phyloP scores from a whole-genome alignment of 495 filamentous ascomycete species.

The Neurospora sp. region DNA sequence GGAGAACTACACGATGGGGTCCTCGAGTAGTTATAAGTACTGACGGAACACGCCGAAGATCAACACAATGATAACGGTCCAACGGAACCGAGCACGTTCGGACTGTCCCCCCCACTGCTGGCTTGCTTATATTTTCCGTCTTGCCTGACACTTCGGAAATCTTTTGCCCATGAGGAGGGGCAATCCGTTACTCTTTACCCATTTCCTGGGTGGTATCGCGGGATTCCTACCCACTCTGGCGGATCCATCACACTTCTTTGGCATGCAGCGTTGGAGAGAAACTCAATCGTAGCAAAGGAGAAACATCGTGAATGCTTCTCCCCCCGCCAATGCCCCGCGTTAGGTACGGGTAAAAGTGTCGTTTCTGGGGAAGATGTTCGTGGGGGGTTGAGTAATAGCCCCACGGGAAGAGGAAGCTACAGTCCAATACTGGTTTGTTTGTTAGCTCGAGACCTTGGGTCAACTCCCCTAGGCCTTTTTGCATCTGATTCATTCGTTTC shows the following conservation, averaged over 20 bases:
- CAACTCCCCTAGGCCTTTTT: too few species aligned
- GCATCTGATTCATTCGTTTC: too few species aligned
- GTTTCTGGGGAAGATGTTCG: not conserved
- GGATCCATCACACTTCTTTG: not conserved
- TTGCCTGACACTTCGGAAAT: not conserved
- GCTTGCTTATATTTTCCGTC: not conserved
- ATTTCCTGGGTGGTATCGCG: not conserved
- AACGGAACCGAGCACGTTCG: not conserved
- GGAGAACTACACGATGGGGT: not conserved
- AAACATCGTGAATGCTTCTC: not conserved
- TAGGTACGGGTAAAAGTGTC: not conserved
- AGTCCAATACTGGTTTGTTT: too few species aligned
- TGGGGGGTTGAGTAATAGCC: not conserved
- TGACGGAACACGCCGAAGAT: not conserved
- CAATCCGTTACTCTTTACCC: not conserved
- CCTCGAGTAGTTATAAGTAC: not conserved
- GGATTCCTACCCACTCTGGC: not conserved
- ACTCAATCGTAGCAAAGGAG: not conserved
- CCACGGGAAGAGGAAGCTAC: too few species aligned
- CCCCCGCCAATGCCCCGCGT: constrained; percentile 16
- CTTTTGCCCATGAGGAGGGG: not conserved
- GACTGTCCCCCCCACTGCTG: not conserved
- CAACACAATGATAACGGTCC: not conserved
- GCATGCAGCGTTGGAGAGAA: too few species aligned
- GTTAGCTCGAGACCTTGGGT: too few species aligned